Evolutionary conservation across 139 green algal genomes (phyloP), one percentile per base, ranked within the genome.

Genomic region (Coccomyxa sp.): DNA sequence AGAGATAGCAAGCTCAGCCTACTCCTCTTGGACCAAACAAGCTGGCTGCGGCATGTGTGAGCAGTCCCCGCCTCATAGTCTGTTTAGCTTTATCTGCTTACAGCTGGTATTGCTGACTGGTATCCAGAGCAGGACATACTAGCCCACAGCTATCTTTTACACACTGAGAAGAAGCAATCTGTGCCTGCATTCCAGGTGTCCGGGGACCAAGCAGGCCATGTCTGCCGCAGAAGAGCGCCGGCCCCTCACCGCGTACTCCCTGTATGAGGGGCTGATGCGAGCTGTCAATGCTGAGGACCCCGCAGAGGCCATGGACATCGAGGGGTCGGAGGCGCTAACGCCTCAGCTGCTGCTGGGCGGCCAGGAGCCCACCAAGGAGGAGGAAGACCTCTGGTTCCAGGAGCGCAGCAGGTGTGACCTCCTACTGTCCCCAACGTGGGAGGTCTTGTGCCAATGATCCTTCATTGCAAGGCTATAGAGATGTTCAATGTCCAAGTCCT

Each of bases 151-250:
- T n/a, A n/a, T n/a, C n/a, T n/a, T n/a, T n/a, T n/a, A n/a, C n/a
- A n/a, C n/a, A n/a, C n/a, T n/a, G n/a, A n/a, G n/a, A n/a, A n/a
- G n/a, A n/a, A n/a, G n/a, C n/a, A n/a, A n/a, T n/a, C n/a, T n/a
- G n/a, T n/a, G n/a, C n/a, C n/a, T n/a, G 9, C 70, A 8, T 22
- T 77, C 14, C 79, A 83, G 79, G 74, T 83, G 79, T 55, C 74
- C 79, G 38, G 79, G 74, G 12, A 83, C 72, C 7, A 39, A 44
- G 27, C 39, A 39, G n/a, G 79, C 79, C 22, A 37, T 79, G 64
- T 33, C 70, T 8, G 64, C 74, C 8, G 5, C 76, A 8, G 50
- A 37, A 6, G 40, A 18, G 16, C 73, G 79, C 33, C 75, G 58
- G 7, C 29, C 73, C 16, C 33, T 70, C 29, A 33, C 71, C 10